Conservation (phyloP, 73 alveolate genomes). For the Tetrahymena borealis region DNA sequence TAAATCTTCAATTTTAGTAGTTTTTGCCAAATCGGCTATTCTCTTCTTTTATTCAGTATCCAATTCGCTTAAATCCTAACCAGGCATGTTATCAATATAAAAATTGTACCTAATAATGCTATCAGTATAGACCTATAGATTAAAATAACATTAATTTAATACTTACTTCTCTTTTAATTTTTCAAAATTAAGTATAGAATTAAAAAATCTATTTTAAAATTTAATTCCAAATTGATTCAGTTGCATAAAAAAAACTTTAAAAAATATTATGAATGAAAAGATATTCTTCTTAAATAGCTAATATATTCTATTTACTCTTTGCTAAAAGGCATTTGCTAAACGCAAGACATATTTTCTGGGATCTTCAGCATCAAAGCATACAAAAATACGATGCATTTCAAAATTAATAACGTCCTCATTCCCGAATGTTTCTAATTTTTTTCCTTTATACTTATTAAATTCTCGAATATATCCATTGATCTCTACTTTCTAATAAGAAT, state of each 20-base stretch:
- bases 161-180: too few relatives aligned
- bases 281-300: too few relatives aligned
- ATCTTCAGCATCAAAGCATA: conserved; percentile 77
- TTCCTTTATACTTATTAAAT: conserved; percentile 5
- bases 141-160: not conserved
- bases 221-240: too few relatives aligned
- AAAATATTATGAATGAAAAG: too few relatives aligned
- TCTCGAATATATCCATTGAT: not conserved
- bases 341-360: conserved; percentile 66
- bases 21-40: conserved; percentile 49
- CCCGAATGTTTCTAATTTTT: conserved; percentile 44
- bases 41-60: conserved; percentile 72
- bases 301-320: too few relatives aligned
- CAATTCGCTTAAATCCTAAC: conserved; percentile 70
- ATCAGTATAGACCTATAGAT: conserved; percentile 17
- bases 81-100: conserved; percentile 83
- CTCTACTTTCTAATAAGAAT: conserved; percentile 4
- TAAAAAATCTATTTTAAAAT: too few relatives aligned
- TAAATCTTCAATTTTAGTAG: conserved; percentile 22
- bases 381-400: conserved; percentile 45
- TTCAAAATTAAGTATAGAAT: too few relatives aligned
- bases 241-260: conserved; percentile 53
- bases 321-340: conserved; percentile 55
- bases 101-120: conserved; percentile 61
- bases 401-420: conserved; percentile 48